Percentiles rank a stretch among this genome's conserved stretches.
Evolutionary conservation across 164 flowering plant genomes (phyloP).

Genomic region (Litsea cubeba): DNA sequence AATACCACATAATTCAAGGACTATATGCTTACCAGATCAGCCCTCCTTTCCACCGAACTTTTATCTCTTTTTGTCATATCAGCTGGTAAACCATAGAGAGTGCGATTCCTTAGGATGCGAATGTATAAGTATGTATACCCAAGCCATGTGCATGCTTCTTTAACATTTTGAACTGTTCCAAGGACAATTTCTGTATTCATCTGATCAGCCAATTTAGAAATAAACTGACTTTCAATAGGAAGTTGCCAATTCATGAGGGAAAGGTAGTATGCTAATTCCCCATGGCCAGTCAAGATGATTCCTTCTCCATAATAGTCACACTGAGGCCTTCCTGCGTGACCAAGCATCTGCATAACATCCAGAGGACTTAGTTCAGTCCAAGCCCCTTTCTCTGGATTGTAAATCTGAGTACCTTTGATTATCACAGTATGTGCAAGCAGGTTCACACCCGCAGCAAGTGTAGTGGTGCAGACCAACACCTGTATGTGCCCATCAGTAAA

Average conservation of each 20-base stretch:
- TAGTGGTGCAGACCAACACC: conserved; percentile 93
- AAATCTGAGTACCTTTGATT: conserved; percentile 94
- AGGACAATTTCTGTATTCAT: conserved; percentile 97
- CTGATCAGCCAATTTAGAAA: conserved; percentile 93
- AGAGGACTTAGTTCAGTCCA: conserved; percentile 98
- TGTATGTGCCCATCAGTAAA: conserved; percentile 81
- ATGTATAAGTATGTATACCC: conserved; percentile 82
- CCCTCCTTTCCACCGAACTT: conserved; percentile 77
- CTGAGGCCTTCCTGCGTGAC: conserved; percentile 99
- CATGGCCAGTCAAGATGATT: conserved; percentile 80
- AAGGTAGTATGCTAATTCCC: conserved; percentile 82
- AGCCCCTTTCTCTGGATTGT: conserved; percentile 95
- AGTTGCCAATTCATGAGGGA: conserved; percentile 96
- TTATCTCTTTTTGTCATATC: conserved; percentile 56
- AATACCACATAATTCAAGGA: neutral
- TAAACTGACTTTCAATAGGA: conserved; percentile 94
- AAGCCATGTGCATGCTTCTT: conserved; percentile 87
- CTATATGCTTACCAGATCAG: conserved; percentile 73
- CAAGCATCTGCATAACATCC: conserved; percentile 99
- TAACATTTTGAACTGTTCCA: conserved; percentile 94
- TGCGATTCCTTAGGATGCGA: conserved; percentile 85
- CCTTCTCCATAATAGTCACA: conserved; percentile 91
- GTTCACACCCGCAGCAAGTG: conserved; percentile 98
- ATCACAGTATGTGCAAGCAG: conserved; percentile 95
- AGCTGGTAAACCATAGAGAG: conserved; percentile 69